Evolutionary conservation across 805 yeast genomes (phyloP).

Genomic region (Cyberlindnera bimundalis): DNA sequence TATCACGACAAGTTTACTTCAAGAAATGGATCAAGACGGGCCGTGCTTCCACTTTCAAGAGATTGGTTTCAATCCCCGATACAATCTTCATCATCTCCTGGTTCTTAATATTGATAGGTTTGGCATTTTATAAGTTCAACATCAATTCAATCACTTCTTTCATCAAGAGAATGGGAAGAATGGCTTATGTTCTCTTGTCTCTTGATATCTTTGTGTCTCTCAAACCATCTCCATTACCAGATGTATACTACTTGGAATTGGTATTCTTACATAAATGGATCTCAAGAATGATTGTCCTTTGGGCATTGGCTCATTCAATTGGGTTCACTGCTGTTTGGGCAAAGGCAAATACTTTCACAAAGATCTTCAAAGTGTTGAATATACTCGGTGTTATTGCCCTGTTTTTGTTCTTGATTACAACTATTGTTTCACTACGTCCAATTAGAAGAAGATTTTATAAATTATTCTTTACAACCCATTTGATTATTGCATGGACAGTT

Average conservation of each 20-base stretch:
- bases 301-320: slow-evolving; percentile 47
- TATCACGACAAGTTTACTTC: slow-evolving; percentile 32
- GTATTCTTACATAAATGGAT: slow-evolving; percentile 68
- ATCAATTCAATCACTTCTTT: slow-evolving; percentile 34
- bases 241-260: slow-evolving; percentile 49
- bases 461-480: slow-evolving; percentile 55
- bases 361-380: slow-evolving; percentile 40
- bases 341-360: slow-evolving; percentile 32
- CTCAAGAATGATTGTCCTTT: slow-evolving; percentile 50
- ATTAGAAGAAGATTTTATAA: slow-evolving; percentile 49
- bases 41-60: slow-evolving; percentile 34
- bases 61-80: slow-evolving; percentile 34
- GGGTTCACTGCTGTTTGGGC: slow-evolving; percentile 52
- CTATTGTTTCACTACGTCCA: slow-evolving; percentile 44
- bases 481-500: slow-evolving; percentile 43
- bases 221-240: slow-evolving; percentile 49
- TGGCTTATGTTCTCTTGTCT: slow-evolving; percentile 56
- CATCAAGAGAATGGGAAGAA: slow-evolving; percentile 58
- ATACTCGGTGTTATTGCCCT: slow-evolving; percentile 50
- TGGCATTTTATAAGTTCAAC: slow-evolving; percentile 35
- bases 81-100: slow-evolving; percentile 35
- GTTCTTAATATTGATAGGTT: slow-evolving; percentile 29
- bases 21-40: slow-evolving; percentile 38
- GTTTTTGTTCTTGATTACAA: slow-evolving; percentile 33
- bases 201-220: slow-evolving; percentile 52